Percentiles rank a stretch among this genome's conserved stretches.
phyloP scores from a whole-genome alignment of 345 rosid genomes.

The Pelargonium nanum region DNA sequence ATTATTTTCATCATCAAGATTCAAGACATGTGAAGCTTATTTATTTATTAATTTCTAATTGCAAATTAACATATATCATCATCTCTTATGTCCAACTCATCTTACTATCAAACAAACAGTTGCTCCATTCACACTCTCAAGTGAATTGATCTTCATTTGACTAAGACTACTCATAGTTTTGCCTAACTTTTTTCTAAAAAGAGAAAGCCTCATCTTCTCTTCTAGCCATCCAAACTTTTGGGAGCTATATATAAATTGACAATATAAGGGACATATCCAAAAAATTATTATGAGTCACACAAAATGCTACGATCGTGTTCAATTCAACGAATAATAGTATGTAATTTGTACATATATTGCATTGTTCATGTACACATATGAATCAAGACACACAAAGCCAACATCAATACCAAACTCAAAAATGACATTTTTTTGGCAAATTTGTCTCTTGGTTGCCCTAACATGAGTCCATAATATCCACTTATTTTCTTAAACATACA shows the following conservation, averaged over 20 bases:
- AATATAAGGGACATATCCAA: neutral
- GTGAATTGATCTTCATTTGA: too few relatives aligned
- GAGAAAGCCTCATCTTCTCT: neutral
- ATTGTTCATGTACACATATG: too few relatives aligned
- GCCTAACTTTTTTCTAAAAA: neutral
- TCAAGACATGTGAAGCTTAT: neutral
- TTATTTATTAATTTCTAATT: too few relatives aligned
- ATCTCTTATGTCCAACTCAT: neutral
- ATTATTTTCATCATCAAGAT: too few relatives aligned
- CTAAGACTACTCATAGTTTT: neutral
- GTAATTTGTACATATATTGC: neutral
- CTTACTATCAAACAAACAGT: neutral
- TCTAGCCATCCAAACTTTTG: neutral
- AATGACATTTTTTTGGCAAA: neutral
- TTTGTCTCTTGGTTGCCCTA: neutral
- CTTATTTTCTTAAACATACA: too few relatives aligned
- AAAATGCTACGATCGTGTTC: too few relatives aligned
- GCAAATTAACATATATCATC: neutral
- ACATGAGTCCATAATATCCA: too few relatives aligned
- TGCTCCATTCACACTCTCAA: neutral
- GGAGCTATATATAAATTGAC: neutral
- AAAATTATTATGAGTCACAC: too few relatives aligned
- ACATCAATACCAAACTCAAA: too few relatives aligned
- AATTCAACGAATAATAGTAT: neutral
- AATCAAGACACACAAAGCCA: too few relatives aligned